These are phyloP conservation scores for Edaphochlamys debaryana DNA, from an alignment of 139 green algal genomes.

Conservation along the genomic window DNA sequence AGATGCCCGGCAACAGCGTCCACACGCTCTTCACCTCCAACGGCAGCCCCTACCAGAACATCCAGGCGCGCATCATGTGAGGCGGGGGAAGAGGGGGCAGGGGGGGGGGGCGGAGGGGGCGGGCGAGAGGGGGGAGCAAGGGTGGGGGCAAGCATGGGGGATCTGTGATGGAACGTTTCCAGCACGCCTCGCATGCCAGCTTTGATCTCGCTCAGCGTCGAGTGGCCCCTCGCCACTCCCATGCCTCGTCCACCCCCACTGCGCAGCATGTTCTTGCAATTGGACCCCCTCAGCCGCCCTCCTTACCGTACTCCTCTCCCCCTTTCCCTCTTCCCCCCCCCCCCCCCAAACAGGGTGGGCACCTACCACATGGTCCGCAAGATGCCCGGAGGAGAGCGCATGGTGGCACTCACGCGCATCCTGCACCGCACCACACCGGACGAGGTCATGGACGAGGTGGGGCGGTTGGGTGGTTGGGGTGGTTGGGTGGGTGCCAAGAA, in stretches of 20 bases:
- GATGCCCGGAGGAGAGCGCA: constrained; percentile 73
- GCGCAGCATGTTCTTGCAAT: too few relatives aligned
- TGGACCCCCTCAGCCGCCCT: too few relatives aligned
- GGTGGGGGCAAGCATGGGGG: background rate
- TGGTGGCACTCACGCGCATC: constrained; percentile 90
- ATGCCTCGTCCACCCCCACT: too few relatives aligned
- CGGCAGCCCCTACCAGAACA: constrained; percentile 91
- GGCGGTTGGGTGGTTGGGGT: background rate
- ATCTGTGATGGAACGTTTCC: background rate
- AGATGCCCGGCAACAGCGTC: constrained; percentile 67
- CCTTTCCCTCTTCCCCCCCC: too few relatives aligned
- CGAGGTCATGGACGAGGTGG: constrained; percentile 80
- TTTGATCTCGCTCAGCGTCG: too few relatives aligned
- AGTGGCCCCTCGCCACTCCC: too few relatives aligned
- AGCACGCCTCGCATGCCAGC: too few relatives aligned
- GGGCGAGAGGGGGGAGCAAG: background rate
- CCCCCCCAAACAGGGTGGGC: constrained; percentile 62
- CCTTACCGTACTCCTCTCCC: too few relatives aligned
- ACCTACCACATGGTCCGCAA: constrained; percentile 80
- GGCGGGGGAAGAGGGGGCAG: too few relatives aligned
- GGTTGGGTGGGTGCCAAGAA: background rate
- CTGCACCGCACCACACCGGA: constrained; percentile 84
- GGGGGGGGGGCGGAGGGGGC: too few relatives aligned
- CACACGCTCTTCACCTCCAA: constrained; percentile 93
- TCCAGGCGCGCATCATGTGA: constrained; percentile 90